A percentile compares a stretch with the other conserved stretches of the same genome.
phyloP scores from a whole-genome alignment of 2,329 filamentous ascomycete species.

The Colletotrichum endophyticum region DNA sequence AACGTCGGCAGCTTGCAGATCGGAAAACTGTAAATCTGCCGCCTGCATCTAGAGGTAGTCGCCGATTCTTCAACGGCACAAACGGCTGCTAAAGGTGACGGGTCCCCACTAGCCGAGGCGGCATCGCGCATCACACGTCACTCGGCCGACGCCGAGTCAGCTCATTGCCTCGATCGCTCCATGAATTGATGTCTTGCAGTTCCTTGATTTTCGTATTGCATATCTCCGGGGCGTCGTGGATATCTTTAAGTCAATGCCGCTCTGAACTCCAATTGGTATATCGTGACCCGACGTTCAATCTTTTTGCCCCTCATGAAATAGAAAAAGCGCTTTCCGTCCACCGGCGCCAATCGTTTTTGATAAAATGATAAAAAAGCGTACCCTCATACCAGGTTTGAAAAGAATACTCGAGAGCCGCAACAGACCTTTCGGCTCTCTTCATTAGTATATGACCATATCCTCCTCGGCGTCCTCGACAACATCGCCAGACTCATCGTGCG shows the following conservation, averaged over 20 bases:
- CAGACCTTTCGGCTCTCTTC: not conserved
- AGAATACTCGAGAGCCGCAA: not conserved
- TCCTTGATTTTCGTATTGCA: not conserved
- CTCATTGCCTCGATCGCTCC: not conserved
- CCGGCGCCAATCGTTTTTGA: not conserved
- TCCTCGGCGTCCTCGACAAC: conserved; percentile 85
- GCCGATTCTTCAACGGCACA: not conserved
- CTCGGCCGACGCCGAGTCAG: not conserved
- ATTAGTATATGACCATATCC: conserved; percentile 88
- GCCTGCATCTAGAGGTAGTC: not conserved
- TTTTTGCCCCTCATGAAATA: not conserved
- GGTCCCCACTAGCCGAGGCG: not conserved
- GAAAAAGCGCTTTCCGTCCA: not conserved
- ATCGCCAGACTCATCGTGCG: conserved; percentile 75
- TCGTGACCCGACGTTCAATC: not conserved
- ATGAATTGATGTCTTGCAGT: not conserved
- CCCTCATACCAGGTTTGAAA: not conserved
- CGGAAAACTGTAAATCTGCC: not conserved
- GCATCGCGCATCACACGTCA: not conserved
- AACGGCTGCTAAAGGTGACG: not conserved
- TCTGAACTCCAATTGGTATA: conserved; percentile 17
- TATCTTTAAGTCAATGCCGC: conserved; percentile 2
- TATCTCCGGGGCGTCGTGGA: not conserved
- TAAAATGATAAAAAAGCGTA: not conserved
- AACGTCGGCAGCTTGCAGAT: not conserved